Evolutionary conservation across 495 filamentous ascomycete species (phyloP).

Genomic region (Cryomyces minteri): DNA sequence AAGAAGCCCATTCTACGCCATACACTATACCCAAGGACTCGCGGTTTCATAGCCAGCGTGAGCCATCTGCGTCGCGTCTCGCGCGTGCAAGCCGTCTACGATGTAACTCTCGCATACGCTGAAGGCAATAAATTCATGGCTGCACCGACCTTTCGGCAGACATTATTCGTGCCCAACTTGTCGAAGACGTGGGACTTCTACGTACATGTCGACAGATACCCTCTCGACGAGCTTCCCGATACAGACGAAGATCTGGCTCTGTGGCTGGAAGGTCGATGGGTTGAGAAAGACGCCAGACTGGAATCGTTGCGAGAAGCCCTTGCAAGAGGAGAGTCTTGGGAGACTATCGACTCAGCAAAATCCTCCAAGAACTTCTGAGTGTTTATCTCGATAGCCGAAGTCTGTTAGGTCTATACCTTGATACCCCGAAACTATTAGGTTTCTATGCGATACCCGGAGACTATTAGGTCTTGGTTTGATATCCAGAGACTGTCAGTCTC

Average conservation of each 20-base stretch:
- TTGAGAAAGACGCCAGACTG: slow-evolving; percentile 33
- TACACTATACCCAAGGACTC: slow-evolving; percentile 35
- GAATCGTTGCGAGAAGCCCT: slow-evolving; percentile 15
- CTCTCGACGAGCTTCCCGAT: slow-evolving; percentile 25
- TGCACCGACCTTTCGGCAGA: slow-evolving; percentile 33
- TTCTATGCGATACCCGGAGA: neutral
- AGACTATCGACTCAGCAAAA: neutral
- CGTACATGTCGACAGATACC: slow-evolving; percentile 29
- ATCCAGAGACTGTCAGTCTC: too few species aligned
- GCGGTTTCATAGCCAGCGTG: slow-evolving; percentile 35
- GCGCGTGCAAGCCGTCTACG: slow-evolving; percentile 38
- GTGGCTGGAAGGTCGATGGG: slow-evolving; percentile 36
- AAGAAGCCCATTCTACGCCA: slow-evolving; percentile 29
- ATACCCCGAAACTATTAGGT: neutral
- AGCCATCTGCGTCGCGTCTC: slow-evolving; percentile 29
- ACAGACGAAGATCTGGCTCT: slow-evolving; percentile 24
- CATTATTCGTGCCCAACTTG: slow-evolving; percentile 22
- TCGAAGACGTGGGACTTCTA: slow-evolving; percentile 27
- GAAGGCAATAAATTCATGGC: slow-evolving; percentile 24
- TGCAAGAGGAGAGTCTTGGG: neutral
- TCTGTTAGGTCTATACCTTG: neutral
- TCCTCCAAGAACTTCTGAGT: neutral
- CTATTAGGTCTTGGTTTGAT: too few species aligned
- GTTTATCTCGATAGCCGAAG: neutral
- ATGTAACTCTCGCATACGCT: slow-evolving; percentile 37